Conservation (phyloP, 140 eudicot genomes). For the Eryngium alpinum region DNA sequence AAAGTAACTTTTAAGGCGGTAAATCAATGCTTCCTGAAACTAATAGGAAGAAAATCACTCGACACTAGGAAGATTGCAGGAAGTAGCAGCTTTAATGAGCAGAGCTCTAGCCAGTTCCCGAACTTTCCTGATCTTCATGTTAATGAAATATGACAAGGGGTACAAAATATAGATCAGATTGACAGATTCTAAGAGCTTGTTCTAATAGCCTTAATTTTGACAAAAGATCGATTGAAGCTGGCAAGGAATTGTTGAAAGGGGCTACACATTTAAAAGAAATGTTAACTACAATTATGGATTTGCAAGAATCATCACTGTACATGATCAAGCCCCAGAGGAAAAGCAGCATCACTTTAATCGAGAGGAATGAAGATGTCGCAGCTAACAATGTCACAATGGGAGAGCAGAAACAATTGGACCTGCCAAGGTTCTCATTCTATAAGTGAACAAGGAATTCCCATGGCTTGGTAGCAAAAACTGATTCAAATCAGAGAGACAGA, state of each 20-base stretch:
- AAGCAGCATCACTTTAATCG: slow-evolving; percentile 56
- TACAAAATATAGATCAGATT: slow-evolving; percentile 66
- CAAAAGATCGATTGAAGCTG: slow-evolving; percentile 58
- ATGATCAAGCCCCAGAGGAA: slow-evolving; percentile 42
- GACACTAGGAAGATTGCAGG: slow-evolving; percentile 25
- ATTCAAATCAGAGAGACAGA: slow-evolving; percentile 22
- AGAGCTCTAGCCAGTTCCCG: slow-evolving; percentile 34
- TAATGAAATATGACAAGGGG: slow-evolving; percentile 73
- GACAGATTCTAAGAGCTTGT: slow-evolving; percentile 53
- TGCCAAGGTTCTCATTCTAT: slow-evolving; percentile 86
- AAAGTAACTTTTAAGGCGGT: slow-evolving; percentile 32
- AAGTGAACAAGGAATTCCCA: slow-evolving; percentile 34
- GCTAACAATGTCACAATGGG: slow-evolving; percentile 20
- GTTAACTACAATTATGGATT: slow-evolving; percentile 65
- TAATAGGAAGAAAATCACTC: slow-evolving; percentile 48
- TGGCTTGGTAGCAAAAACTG: slow-evolving; percentile 15
- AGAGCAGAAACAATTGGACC: slow-evolving; percentile 39
- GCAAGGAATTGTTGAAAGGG: slow-evolving; percentile 71
- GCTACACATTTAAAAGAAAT: slow-evolving; percentile 85
- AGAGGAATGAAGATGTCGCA: slow-evolving; percentile 46
- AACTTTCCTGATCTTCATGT: slow-evolving; percentile 45
- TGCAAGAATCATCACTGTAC: slow-evolving; percentile 70
- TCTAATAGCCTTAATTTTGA: slow-evolving; percentile 44
- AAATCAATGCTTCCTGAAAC: slow-evolving; percentile 57
- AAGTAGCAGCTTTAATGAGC: slow-evolving; percentile 19